Conservation (phyloP, 768 basidiomycete species). For the Leccinum subtestaceum region DNA sequence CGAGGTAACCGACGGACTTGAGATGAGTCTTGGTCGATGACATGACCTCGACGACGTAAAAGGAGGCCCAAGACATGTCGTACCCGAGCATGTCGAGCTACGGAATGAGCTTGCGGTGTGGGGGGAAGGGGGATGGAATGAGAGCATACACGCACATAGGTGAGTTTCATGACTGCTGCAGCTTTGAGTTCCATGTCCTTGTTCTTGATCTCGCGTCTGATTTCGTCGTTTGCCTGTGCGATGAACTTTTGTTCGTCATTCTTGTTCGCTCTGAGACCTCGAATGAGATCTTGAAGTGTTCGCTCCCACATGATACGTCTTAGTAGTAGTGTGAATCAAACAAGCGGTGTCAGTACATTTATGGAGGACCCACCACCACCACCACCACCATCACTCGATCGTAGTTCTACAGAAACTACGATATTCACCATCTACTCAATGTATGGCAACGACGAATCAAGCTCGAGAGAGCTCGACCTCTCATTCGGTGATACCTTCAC, state of each 20-base stretch:
- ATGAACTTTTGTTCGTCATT: constrained; percentile 91
- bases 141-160: constrained; percentile 69
- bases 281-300: constrained; percentile 91
- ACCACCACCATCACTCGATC: constrained; percentile 35
- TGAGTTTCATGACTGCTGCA: constrained; percentile 90
- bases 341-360: constrained; percentile 13
- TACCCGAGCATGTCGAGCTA: constrained; percentile 97
- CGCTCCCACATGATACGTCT: constrained; percentile 84
- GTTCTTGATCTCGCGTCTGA: constrained; percentile 83
- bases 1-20: constrained; percentile 95
- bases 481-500: constrained; percentile 34
- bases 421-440: constrained; percentile 86
- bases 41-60: constrained; percentile 98
- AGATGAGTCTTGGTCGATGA: constrained; percentile 82
- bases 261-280: constrained; percentile 94
- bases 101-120: constrained; percentile 8
- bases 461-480: constrained; percentile 37
- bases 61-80: constrained; percentile 94
- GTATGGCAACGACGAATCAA: constrained; percentile 63
- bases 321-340: background rate
- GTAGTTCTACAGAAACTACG: constrained; percentile 67
- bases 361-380: constrained; percentile 39
- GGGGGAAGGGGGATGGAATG: background rate
- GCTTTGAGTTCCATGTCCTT: constrained; percentile 98
- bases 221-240: constrained; percentile 90